A percentile compares a stretch with the other conserved stretches of the same genome.
phyloP scores from a whole-genome alignment of 805 yeast species.

The Millerozyma acaciae region DNA sequence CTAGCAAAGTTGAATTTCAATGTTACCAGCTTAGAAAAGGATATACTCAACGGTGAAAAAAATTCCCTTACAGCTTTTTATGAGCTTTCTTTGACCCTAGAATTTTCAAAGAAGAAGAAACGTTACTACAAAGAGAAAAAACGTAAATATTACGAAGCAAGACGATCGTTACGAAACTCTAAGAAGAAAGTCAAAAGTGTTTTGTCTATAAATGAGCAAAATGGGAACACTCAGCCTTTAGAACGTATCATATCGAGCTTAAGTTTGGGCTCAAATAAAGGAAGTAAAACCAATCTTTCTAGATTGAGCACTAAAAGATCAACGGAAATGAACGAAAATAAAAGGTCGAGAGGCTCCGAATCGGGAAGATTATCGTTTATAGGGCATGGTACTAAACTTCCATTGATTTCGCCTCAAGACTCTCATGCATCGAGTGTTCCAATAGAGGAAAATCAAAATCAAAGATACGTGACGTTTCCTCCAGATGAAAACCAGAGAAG shows the following conservation, averaged over 20 bases:
- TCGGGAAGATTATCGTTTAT: conserved; percentile 1
- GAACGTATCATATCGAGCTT: conserved; percentile 36
- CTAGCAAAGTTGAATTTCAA: conserved; percentile 62
- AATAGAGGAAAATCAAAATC: no score
- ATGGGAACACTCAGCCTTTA: conserved; percentile 26
- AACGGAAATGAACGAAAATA: not conserved
- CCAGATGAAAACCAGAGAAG: conserved; percentile 15
- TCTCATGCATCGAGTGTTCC: no score
- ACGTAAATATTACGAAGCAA: conserved; percentile 30
- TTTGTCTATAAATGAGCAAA: conserved; percentile 31
- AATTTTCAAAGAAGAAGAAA: conserved; percentile 32
- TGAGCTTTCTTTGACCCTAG: conserved; percentile 59
- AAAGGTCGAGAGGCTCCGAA: not conserved
- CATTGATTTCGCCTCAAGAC: no score
- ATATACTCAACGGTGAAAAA: conserved; percentile 56
- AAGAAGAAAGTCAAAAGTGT: conserved; percentile 34
- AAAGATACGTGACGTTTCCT: conserved; percentile 20
- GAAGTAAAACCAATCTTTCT: not conserved
- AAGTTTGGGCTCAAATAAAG: conserved; percentile 25
- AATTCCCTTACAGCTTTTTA: conserved; percentile 75
- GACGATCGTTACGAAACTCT: conserved; percentile 26
- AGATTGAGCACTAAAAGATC: not conserved
- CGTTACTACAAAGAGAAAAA: conserved; percentile 28
- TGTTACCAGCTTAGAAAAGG: conserved; percentile 51
- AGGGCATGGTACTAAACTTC: not conserved